Base-by-base conservation (phyloP, 176 grass and related monocot species). In the Eragrostis curvula region DNA sequence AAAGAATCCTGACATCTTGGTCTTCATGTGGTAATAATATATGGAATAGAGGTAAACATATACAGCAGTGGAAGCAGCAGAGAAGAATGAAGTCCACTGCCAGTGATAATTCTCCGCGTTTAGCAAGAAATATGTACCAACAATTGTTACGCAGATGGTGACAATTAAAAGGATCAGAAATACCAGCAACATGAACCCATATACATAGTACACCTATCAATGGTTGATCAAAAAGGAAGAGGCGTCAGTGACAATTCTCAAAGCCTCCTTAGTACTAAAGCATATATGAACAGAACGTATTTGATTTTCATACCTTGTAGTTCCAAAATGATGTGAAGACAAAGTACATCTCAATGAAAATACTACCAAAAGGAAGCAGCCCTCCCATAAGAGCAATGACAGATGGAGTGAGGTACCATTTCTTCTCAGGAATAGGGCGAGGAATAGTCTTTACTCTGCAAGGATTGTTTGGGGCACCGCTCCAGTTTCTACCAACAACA, bases 281-380 rank as follows among this genome's bases (percentile, higher is more conserved):
- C 50, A n/a, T 62, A 30, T 8, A 76, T 66, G 40, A 36, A 74
- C 27, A 80, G 76, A 81, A 74, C 0, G 65, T 14, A 56, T 24
- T 69, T 46, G 66, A 20, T 3, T 23, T 16, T 32, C 85, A 80
- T 91, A 98, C 95, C 95, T 97, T 97, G 76, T 97, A 97, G 80
- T 94, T 97, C 95, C 95, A 97, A 89, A 97, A 97, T 0, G 95
- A 98, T 53, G 95, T 98, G 88, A 98, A 98, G 73, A 94, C 92
- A 71, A 98, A 98, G 63, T 94, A 98, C 95, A 98, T 98, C 88
- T 98, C 95, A 66, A 98, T 98, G 66, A 98, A 98, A 73, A 98
- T 98, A 69, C 90, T 98, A 28, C 92, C 95, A 5, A 98, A 98
- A 82, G 95, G 95, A 81, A 98, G 90, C 77, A 98, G 66, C 44